A percentile compares a stretch with the other conserved stretches of the same genome.
phyloP scores from a whole-genome alignment of 2,329 filamentous ascomycete genomes.

The Fusarium sp. region DNA sequence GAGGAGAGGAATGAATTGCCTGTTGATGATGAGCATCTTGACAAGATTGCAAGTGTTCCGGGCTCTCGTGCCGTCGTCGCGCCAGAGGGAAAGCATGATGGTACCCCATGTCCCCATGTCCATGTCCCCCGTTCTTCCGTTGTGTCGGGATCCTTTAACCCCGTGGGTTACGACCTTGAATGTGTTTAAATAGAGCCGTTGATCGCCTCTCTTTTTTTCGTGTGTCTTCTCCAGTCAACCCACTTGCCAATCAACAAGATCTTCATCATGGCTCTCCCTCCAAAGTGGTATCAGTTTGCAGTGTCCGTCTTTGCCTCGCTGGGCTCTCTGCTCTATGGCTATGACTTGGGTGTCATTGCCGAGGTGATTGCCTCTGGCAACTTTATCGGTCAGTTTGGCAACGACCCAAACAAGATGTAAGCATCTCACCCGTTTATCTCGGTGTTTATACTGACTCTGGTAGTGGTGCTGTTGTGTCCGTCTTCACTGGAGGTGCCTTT shows the following conservation, averaged over 20 bases:
- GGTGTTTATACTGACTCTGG: not conserved
- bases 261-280: slow-evolving; percentile 55
- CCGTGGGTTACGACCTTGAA: not conserved
- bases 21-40: not conserved
- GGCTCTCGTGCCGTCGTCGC: not conserved
- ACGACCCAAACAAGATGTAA: slow-evolving; percentile 47
- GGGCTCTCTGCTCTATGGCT: slow-evolving; percentile 41
- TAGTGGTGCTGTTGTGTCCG: slow-evolving; percentile 63
- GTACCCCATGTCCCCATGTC: not conserved
- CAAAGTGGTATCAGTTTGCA: slow-evolving; percentile 62
- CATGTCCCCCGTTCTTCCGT: not conserved
- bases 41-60: not conserved
- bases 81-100: not conserved
- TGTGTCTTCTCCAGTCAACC: not conserved
- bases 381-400: slow-evolving; percentile 54
- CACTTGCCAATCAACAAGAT: not conserved
- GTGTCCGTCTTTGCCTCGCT: slow-evolving; percentile 49
- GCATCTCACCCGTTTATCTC: not conserved
- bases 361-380: slow-evolving; percentile 62
- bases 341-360: slow-evolving; percentile 52
- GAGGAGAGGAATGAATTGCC: not conserved
- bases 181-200: not conserved
- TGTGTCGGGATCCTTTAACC: not conserved
- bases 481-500: slow-evolving; percentile 84
- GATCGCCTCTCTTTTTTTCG: not conserved